phyloP scores from a whole-genome alignment of 106 monocot genomes.

The Dendrobium nobile region DNA sequence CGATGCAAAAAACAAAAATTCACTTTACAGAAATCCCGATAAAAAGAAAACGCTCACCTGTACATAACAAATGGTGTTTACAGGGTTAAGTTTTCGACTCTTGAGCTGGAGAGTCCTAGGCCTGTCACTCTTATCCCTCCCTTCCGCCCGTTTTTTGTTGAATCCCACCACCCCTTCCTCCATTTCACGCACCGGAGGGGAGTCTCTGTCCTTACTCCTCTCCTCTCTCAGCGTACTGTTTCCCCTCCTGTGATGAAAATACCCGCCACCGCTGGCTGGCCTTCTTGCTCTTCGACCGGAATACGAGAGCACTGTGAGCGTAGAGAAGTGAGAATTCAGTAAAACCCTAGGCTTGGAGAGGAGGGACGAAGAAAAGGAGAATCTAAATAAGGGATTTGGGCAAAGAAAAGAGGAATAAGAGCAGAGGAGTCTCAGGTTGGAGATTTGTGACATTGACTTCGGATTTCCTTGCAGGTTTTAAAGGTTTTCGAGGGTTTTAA shows the following conservation, averaged over 20 bases:
- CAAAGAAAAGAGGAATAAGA: not conserved
- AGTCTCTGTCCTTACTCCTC: slow-evolving; percentile 1
- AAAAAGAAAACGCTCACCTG: slow-evolving; percentile 39
- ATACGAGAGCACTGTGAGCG: slow-evolving; percentile 1
- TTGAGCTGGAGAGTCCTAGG: slow-evolving; percentile 60
- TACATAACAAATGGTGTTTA: slow-evolving; percentile 74
- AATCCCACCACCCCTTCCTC: slow-evolving; percentile 28
- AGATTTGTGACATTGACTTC: slow-evolving; percentile 9
- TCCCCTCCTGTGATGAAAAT: slow-evolving; percentile 14
- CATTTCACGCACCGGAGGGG: slow-evolving; percentile 17
- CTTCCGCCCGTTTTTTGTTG: slow-evolving; percentile 80
- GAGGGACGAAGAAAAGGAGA: slow-evolving; percentile 9
- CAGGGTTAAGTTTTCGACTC: slow-evolving; percentile 64
- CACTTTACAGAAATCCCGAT: not conserved
- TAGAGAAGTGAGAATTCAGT: not conserved
- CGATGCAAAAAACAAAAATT: not conserved
- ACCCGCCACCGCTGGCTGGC: not conserved
- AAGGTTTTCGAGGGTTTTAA: not conserved
- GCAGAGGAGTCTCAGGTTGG: slow-evolving; percentile 16
- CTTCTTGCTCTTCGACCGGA: not conserved
- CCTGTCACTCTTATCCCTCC: slow-evolving; percentile 45
- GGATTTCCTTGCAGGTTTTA: not conserved
- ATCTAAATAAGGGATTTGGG: slow-evolving; percentile 5
- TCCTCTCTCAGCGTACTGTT: slow-evolving; percentile 20
- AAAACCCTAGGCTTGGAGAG: not conserved